Evolutionary conservation across 805 yeast genomes (phyloP), one percentile per base, ranked within the genome.

Genomic region (Ogataea minuta): DNA sequence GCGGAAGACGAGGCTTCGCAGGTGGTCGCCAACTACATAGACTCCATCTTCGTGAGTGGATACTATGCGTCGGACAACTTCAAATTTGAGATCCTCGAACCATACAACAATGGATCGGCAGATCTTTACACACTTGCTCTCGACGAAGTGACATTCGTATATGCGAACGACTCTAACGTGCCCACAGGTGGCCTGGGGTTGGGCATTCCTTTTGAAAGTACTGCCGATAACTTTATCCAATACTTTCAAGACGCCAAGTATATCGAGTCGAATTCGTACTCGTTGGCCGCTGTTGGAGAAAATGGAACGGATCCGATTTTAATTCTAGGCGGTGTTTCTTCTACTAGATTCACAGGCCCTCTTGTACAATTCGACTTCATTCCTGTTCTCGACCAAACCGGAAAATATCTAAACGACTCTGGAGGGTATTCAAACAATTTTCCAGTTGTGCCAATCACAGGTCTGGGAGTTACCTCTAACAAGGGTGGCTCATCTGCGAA

Each of bases 321-420:
- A 9, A 54, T 80, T 6, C 63, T 81, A 2, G 90, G 93, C 9
- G 78, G 76, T 3, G 74, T 83, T 4, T 77, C 79, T 50, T 61
- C 67, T 8, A 57, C 63, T 20, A 65, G 68, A 32, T 74, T 57
- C 43, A 48, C 50, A 6, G 84, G 80, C 1, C 65, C 69, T 23
- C 56, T 81, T 11, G 71, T 69, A 17, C 57, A 62, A 28, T 82
- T 71, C 49, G 69, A 74, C 27, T 71, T 72, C 50, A 54, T 81
- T 3, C 76, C 83, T 7, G 66, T 63, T 5, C 5, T 24, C 2
- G 62, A 60, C 41, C 41, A 50, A 34, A 34, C 44, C 8, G 23
- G 19, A 1, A 9, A 29, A 1, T 16, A 44, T 6, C 20, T 55
- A 8, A 14, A 40, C 4, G n/a, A 31, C 2, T 33, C 44, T 21